Percentiles rank a stretch among this genome's conserved stretches.
Conservation (phyloP, 2,329 filamentous ascomycete genomes). For the Herpotrichia juniperi region DNA sequence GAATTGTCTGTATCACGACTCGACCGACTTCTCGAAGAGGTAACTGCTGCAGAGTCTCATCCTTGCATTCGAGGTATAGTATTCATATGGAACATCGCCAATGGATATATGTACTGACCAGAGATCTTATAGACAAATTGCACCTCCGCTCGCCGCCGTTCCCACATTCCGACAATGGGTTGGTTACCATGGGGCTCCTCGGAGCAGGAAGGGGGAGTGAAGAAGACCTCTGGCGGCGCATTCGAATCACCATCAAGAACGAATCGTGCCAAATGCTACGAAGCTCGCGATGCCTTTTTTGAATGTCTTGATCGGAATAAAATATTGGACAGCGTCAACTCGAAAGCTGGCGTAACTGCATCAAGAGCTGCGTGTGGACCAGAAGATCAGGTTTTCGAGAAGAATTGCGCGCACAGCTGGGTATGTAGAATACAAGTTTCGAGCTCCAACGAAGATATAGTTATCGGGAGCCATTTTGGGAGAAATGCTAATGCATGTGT, state of each 20-base stretch:
- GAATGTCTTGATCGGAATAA: constrained; percentile 80
- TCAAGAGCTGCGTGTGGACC: constrained; percentile 62
- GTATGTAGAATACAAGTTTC: constrained; percentile 58
- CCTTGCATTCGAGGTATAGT: neutral
- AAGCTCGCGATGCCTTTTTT: constrained; percentile 87
- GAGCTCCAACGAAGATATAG: neutral
- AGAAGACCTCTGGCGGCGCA: constrained; percentile 56
- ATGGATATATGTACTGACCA: neutral
- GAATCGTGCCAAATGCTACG: constrained; percentile 86
- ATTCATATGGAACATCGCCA: neutral
- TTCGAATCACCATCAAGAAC: constrained; percentile 83
- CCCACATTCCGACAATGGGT: constrained; percentile 52
- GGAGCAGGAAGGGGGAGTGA: constrained; percentile 40
- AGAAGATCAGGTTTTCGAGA: constrained; percentile 73
- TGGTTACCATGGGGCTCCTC: constrained; percentile 56
- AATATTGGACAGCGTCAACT: constrained; percentile 76
- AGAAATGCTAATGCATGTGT: constrained; percentile 6
- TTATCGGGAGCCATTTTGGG: constrained; percentile 1
- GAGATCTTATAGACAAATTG: neutral
- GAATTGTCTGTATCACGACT: neutral
- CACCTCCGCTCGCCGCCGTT: constrained; percentile 7
- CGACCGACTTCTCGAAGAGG: neutral
- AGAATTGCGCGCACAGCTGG: constrained; percentile 89
- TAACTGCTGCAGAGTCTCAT: neutral
- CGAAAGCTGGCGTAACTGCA: constrained; percentile 58